Evolutionary conservation across 345 rosid genomes (phyloP).

Genomic region (Syzygium jambos): DNA sequence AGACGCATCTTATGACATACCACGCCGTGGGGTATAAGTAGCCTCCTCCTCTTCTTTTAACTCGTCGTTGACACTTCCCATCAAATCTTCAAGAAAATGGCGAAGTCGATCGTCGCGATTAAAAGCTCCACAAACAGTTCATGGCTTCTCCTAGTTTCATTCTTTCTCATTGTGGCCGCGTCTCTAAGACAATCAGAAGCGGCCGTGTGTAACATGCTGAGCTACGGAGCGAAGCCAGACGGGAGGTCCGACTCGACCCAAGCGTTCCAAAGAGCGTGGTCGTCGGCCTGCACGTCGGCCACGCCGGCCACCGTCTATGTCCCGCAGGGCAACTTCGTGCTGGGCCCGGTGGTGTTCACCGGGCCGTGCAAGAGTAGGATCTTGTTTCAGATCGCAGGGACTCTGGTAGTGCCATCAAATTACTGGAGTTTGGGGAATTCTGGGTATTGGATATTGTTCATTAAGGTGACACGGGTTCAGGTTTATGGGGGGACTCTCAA

Average conservation of each 20-base stretch:
- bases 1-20: not conserved
- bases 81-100: not conserved
- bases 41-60: not conserved
- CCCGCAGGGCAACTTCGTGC: slow-evolving; percentile 35
- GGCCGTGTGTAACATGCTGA: slow-evolving; percentile 10
- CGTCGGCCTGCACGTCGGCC: slow-evolving; percentile 18
- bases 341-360: slow-evolving; percentile 21
- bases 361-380: slow-evolving; percentile 33
- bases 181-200: not conserved
- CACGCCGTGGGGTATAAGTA: not conserved
- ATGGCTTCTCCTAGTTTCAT: not conserved
- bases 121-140: not conserved
- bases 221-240: slow-evolving; percentile 33
- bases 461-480: slow-evolving; percentile 26
- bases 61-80: not conserved
- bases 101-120: not conserved
- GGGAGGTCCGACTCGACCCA: slow-evolving; percentile 26
- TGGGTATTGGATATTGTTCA: slow-evolving; percentile 39
- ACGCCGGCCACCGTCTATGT: slow-evolving; percentile 17
- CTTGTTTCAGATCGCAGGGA: slow-evolving; percentile 26
- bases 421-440: slow-evolving; percentile 27
- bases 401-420: slow-evolving; percentile 38
- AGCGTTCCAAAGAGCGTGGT: slow-evolving; percentile 45
- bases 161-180: not conserved
- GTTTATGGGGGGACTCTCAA: slow-evolving; percentile 44